Base-by-base conservation (phyloP, 768 basidiomycete genomes). In the Fomitopsis pulvina region DNA sequence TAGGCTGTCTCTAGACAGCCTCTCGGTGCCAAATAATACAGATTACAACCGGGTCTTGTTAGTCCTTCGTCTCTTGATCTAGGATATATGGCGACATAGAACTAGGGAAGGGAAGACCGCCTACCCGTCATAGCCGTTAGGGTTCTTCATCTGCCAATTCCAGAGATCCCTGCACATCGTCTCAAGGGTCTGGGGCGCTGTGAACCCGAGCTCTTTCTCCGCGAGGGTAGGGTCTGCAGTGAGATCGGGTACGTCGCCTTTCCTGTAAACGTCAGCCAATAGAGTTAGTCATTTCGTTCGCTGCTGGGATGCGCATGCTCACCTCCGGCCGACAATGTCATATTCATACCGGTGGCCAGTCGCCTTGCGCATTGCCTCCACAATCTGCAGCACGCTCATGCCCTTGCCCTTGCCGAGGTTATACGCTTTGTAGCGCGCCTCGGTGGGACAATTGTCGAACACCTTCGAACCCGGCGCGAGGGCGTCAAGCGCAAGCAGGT, bases 101-200 rank as follows among this genome's bases (percentile, higher is more conserved):
- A 16, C 12, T 42, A 10, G 22, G 18, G 14, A 4, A 14, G 6
- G 5, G 34, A 12, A 12, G 14, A 37, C 34, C 20, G 26, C 39
- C 41, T 32, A 20, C 14, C 41, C 37, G 40, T 58, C 75, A 55
- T 89, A 96, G 2, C 93, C 93, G 26, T 78, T 63, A 6, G 88
- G 90, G 60, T 96, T 90, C 66, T 82, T 89, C n/a, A 81, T 82
- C 72, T 98, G 95, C 92, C 94, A 99, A 71, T 94, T 94, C 96
- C 96, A 98, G 59, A 96, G 73, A 68, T 99, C 96, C 49, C 80
- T 74, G 68, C 96, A 98, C 92, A 98, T 98, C 49, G 84, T 83
- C 54, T 92, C 85, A 40, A 99, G 76, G 58, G 83, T 76, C 60
- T 81, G 77, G 24, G 76, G 73, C 11, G 95, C 95, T 53, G 80